Conservation (phyloP, 1,284 basidiomycete species). For the Irpex sp. region DNA sequence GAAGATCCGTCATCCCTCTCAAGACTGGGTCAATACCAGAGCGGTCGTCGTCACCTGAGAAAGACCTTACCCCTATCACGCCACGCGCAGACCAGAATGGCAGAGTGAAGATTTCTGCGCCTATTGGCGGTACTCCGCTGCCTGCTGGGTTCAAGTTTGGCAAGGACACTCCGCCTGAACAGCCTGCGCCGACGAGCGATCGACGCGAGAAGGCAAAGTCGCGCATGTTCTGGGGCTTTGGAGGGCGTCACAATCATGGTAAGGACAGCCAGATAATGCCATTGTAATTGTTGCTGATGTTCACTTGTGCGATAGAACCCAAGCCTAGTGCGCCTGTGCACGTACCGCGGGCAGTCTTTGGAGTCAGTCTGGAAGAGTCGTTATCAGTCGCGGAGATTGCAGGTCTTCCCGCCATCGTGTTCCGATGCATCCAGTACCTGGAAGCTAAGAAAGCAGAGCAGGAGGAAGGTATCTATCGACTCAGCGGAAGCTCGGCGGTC, state of each 20-base stretch:
- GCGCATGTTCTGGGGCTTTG: constrained; percentile 85
- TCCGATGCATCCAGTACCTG: constrained; percentile 88
- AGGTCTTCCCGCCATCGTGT: constrained; percentile 91
- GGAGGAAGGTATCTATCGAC: constrained; percentile 96
- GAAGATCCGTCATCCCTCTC: constrained; percentile 52
- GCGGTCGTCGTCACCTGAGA: constrained; percentile 59
- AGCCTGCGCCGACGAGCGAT: constrained; percentile 44
- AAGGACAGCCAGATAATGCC: constrained; percentile 15
- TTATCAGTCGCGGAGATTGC: constrained; percentile 87
- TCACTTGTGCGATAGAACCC: constrained; percentile 22
- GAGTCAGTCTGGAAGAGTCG: constrained; percentile 83
- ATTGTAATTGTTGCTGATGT: constrained; percentile 4
- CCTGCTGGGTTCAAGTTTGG: constrained; percentile 90
- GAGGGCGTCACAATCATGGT: constrained; percentile 49
- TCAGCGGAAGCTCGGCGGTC: constrained; percentile 90
- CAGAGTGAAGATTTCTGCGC: constrained; percentile 86
- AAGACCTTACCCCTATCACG: constrained; percentile 32
- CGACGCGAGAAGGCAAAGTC: constrained; percentile 88
- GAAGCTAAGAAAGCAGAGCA: constrained; percentile 90
- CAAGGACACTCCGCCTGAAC: constrained; percentile 51
- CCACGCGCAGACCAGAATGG: constrained; percentile 37
- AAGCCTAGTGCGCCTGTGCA: constrained; percentile 42
- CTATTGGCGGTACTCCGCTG: constrained; percentile 82
- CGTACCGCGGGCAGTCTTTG: constrained; percentile 80
- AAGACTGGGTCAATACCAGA: constrained; percentile 48